Evolutionary conservation across 2,329 filamentous ascomycete genomes (phyloP), one percentile per base, ranked within the genome.

Genomic region (Septoria linicola): DNA sequence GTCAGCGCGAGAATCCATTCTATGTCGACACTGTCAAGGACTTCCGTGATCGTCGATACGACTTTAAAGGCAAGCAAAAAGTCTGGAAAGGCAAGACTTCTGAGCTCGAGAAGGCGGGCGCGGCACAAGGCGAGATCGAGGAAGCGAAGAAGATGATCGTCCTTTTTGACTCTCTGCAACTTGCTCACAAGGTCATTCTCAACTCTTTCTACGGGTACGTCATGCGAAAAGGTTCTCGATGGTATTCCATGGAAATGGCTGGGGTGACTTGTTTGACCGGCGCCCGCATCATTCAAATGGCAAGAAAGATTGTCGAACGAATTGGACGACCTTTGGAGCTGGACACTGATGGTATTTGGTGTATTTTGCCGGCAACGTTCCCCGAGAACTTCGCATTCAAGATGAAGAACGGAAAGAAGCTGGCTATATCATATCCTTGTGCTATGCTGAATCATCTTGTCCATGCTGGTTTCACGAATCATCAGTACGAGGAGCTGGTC

Each of bases 211-310:
- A 99, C 63, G 93, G 93, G 58, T 99, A 99, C 68, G 93, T 97
- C 69, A 99, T 99, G 93, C 81, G 93, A 74, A 99, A 99, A 69
- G 93, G 93, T 27, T 99, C 93, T 31, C 84, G 93, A 49, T 99
- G 93, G 93, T 99, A 99, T 68, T 99, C 93, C 14, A 85, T 99
- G 81, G 93, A 99, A 69, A 99, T 99, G 93, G 93, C 95, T 13
- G 93, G 93, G 62, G 93, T 99, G 3, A 99, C 93, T 35, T 99
- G 93, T 73, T 76, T 99, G 69, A 99, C 93, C 1, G 93, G 93
- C 56, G 93, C 93, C 25, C 88, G 85, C 35, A 99, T 99, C 67
- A 99, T 99, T 68, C 93, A 99, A 66, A 84, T 99, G 80, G 95
- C 93, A 14, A 83, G 92, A 65, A 86, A 93, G 63, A 80, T 99